Evolutionary conservation across 2,329 filamentous ascomycete species (phyloP), one percentile per base, ranked within the genome.

Genomic region (Diaporthe sp.): DNA sequence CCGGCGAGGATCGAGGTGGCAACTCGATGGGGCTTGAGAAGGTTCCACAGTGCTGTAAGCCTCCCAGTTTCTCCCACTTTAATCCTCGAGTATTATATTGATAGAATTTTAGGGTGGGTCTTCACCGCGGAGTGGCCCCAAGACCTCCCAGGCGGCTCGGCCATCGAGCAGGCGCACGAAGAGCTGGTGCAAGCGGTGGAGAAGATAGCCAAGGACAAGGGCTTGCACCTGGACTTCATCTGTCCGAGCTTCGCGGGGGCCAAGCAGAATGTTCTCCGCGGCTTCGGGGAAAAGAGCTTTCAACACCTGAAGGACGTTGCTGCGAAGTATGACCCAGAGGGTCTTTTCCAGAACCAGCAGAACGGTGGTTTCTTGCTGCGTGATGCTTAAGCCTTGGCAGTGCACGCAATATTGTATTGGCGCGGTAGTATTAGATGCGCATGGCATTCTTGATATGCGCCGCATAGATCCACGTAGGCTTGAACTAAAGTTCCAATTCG

Each of bases 31-130:
- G 70, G 1, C 58, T 72, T 22, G 35, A 55, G 45, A 54, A 72
- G 57, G 57, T 72, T n/a, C 70, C 70, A 13, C 58, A 64, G 28
- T 54, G 42, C 47, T 72, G 70, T 72, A 45, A 22, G 70, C 12
- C 28, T 9, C 22, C 33, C 10, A 50, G 13, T 25, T 28, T 12
- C 30, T 3, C 19, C 6, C 22, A 57, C 4, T 25, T 7, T 38
- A 10, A 10, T 38, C 30, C 28, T 9, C 4, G 8, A 2, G 19
- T 13, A 22, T 12, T 28, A 22, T 33, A 42, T 57, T 72, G 45
- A 64, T 30, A 28, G 19, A 9, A 13, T 42, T 10, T 17, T 4
- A 72, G 70, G 70, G 70, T 55, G 42, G 42, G 45, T 64, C 4
- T 54, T 72, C n/a, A 55, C 57, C 10, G 57, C 57, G 8, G 70